Evolutionary conservation across 2,329 filamentous ascomycete genomes (phyloP), one percentile per base, ranked within the genome.

Genomic region (Talaromyces rugulosus): DNA sequence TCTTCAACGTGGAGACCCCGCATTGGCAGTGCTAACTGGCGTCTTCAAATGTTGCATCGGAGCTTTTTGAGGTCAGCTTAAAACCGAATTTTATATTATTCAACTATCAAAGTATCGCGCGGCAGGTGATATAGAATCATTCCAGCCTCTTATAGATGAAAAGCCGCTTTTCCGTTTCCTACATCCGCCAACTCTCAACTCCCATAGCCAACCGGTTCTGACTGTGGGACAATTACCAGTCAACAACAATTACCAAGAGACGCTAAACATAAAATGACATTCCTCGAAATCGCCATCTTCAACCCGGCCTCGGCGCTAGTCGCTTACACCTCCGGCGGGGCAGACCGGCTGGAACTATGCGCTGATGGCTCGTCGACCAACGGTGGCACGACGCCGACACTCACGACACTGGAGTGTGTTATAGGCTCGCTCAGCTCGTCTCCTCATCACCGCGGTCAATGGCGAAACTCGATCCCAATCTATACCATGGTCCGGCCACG

Each of bases 401-500:
- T 72, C 64, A 31, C 51, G 67, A 62, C 71, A 33, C 60, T 69
- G 57, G 51, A 70, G 63, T 28, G 70, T 65, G 31, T 56, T 23
- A 23, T 66, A 58, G 6, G 66, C 65, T 8, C 67, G 66, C 1
- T 66, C 68, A 28, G 66, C 68, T 4, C 64, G 64, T 3, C 53
- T 65, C 12, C 30, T 58, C 64, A 67, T 62, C 61, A 75, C n/a
- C 30, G 62, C 40, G 12, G 27, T 56, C 63, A 18, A 66, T 27
- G 7, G 33, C 33, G 18, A 11, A 50, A 27, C 6, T 36, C 55
- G 5, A 75, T 79, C 52, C 81, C 82, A 0, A 72, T 85, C 18
- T 78, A 81, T 64, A 73, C 82, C 34, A 85, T 86, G 82, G 80
- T 85, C 61, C 77, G 83, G 1, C 81, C 83, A 0, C 77, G 81